phyloP scores from a whole-genome alignment of 2,329 filamentous ascomycete genomes.

The Harringtonia lauricola region DNA sequence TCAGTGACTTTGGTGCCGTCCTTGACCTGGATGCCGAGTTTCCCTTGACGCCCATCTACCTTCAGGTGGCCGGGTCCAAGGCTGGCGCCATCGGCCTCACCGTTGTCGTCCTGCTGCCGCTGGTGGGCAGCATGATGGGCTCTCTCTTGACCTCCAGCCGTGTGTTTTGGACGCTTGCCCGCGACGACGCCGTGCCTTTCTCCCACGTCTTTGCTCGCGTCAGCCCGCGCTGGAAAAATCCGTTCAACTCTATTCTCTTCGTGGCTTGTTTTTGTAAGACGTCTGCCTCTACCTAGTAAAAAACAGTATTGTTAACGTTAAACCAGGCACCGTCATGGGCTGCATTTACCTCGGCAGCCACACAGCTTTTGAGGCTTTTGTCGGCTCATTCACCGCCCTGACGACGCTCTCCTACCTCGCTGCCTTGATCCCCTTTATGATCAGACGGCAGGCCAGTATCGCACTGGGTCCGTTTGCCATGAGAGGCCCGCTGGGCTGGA shows the following conservation, averaged over 20 bases:
- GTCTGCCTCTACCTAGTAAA: too few relatives aligned
- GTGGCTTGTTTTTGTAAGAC: constrained; percentile 27
- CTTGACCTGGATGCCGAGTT: neutral
- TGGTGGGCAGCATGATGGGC: neutral
- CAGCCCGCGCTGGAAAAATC: constrained; percentile 42
- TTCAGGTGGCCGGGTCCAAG: neutral
- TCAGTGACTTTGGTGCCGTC: neutral
- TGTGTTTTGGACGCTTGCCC: constrained; percentile 38
- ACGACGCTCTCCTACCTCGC: neutral
- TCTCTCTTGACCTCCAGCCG: neutral
- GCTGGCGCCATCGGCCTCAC: neutral
- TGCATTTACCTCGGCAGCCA: constrained; percentile 42
- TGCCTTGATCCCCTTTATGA: neutral
- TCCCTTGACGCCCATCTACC: neutral
- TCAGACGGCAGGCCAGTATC: neutral
- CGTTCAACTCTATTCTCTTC: constrained; percentile 44
- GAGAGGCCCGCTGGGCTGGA: neutral
- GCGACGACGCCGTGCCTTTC: constrained; percentile 50
- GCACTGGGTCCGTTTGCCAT: neutral
- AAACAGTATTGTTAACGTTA: too few relatives aligned
- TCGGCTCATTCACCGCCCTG: neutral
- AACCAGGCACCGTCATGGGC: constrained; percentile 38
- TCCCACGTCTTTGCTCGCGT: constrained; percentile 39
- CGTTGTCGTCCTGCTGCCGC: constrained; percentile 8
- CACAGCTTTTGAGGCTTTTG: constrained; percentile 30